Percentiles rank a stretch among this genome's conserved stretches.
Evolutionary conservation across 208 protist species (phyloP).

Genomic region (Zelonia costaricensis): DNA sequence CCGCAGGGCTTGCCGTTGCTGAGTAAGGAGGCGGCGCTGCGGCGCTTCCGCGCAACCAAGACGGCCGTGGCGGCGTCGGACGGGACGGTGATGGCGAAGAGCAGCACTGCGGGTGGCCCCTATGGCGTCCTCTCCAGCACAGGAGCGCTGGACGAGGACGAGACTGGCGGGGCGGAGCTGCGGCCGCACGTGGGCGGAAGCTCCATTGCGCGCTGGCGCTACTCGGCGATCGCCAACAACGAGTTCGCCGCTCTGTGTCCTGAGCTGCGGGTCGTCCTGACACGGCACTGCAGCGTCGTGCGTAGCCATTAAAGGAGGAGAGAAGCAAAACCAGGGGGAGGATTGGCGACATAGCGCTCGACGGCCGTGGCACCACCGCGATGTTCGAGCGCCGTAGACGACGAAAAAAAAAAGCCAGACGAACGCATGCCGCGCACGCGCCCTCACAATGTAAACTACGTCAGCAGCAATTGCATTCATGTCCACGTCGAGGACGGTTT

Average conservation of each 20-base stretch:
- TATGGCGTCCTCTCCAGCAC: neutral
- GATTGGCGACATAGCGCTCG: too few relatives aligned
- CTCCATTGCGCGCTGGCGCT: slow-evolving; percentile 15
- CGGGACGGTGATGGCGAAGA: neutral
- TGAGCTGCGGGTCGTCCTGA: slow-evolving; percentile 17
- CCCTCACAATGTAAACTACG: too few relatives aligned
- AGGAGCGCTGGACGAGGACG: neutral
- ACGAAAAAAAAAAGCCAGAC: too few relatives aligned
- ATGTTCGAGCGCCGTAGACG: too few relatives aligned
- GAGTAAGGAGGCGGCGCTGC: slow-evolving; percentile 40
- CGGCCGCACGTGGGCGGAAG: slow-evolving; percentile 3
- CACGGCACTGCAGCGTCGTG: slow-evolving; percentile 16
- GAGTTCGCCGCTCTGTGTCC: slow-evolving; percentile 18
- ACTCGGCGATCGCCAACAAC: slow-evolving; percentile 19
- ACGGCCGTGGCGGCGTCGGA: neutral
- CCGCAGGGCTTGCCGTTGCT: slow-evolving; percentile 3
- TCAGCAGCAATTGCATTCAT: too few relatives aligned
- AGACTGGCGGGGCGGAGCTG: slow-evolving; percentile 1
- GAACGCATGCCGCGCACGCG: too few relatives aligned
- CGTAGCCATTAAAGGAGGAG: neutral
- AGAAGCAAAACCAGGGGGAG: too few relatives aligned
- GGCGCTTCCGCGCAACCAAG: slow-evolving; percentile 36
- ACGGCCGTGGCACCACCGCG: too few relatives aligned
- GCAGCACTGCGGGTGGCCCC: neutral
- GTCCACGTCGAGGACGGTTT: too few relatives aligned